Conservation (phyloP, 2,329 filamentous ascomycete species). For the Cladosporium austrohemisphaericum region DNA sequence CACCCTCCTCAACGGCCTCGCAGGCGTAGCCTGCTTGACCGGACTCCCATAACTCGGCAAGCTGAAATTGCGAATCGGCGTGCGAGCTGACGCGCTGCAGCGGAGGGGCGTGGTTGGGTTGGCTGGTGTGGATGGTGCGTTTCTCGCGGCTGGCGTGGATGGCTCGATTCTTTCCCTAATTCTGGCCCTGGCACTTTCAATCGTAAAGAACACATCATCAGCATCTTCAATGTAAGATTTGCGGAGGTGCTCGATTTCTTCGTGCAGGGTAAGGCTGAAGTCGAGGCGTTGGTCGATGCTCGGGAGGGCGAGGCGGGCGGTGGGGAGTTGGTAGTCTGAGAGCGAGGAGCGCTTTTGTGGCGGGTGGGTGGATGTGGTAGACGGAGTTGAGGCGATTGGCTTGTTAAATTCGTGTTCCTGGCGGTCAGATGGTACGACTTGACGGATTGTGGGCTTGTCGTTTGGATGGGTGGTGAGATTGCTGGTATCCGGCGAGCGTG, state of each 20-base stretch:
- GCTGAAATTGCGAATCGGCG: constrained; percentile 3
- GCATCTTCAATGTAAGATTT: background rate
- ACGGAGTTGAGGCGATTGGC: too few species aligned
- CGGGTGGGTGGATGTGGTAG: too few species aligned
- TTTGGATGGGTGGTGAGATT: too few species aligned
- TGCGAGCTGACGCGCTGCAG: background rate
- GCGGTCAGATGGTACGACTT: too few species aligned
- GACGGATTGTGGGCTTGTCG: too few species aligned
- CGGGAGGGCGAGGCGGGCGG: background rate
- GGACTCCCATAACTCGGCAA: background rate
- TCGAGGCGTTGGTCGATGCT: background rate
- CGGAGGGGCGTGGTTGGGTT: background rate
- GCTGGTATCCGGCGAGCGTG: too few species aligned
- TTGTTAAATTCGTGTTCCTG: too few species aligned
- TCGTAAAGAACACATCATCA: constrained; percentile 2
- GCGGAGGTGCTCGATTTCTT: background rate
- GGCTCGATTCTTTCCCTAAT: too few species aligned
- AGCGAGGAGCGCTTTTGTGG: too few species aligned
- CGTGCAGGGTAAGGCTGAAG: background rate
- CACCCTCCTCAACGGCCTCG: background rate
- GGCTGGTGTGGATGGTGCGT: background rate
- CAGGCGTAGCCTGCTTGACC: too few species aligned
- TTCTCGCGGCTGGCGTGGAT: too few species aligned
- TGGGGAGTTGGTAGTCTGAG: background rate
- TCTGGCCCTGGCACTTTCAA: too few species aligned